Conservation (phyloP, 345 rosid genomes). For the Firmiana major region DNA sequence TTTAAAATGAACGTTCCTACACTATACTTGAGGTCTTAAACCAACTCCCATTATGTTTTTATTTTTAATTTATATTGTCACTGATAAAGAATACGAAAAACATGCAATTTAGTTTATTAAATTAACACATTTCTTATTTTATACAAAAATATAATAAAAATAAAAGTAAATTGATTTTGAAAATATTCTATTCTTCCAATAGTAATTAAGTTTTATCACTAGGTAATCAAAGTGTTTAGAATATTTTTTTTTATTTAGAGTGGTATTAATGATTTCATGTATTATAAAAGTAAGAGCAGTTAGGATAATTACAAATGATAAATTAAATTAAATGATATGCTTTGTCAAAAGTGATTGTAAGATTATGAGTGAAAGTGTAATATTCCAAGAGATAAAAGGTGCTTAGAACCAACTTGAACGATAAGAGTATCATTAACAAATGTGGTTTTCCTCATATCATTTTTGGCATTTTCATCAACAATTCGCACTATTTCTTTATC, state of each 20-base stretch:
- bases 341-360: not conserved
- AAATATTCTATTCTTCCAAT: not conserved
- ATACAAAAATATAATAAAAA: not conserved
- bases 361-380: not conserved
- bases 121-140: no score
- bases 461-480: not conserved
- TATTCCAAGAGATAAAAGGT: not conserved
- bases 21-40: not conserved
- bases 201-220: not conserved
- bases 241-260: not conserved
- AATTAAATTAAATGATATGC: not conserved
- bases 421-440: not conserved
- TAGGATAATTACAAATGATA: not conserved
- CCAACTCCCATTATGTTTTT: not conserved
- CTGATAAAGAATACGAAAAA: no score
- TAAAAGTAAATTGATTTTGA: not conserved
- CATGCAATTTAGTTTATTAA: no score
- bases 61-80: not conserved
- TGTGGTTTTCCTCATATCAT: no score
- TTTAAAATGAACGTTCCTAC: slow-evolving; percentile 25
- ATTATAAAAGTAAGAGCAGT: not conserved
- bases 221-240: no score
- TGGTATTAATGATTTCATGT: not conserved
- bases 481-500: no score
- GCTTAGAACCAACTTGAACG: not conserved